Evolutionary conservation across 192 early-diverging fungal species (phyloP).

Genomic region (Diversispora eburnea): DNA sequence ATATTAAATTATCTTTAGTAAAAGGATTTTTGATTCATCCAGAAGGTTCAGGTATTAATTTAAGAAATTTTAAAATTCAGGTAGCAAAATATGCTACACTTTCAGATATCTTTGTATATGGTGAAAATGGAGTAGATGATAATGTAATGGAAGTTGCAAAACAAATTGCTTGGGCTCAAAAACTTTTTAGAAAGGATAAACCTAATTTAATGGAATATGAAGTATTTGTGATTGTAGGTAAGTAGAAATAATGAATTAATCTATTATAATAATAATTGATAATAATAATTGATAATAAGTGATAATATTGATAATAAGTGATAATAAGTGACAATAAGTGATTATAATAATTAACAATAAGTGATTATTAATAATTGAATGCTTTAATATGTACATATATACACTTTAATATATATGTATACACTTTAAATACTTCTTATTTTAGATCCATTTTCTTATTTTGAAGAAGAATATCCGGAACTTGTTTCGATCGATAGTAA

Average conservation of each 20-base stretch:
- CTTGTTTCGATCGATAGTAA: constrained; percentile 35
- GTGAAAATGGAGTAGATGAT: constrained; percentile 34
- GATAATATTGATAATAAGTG: neutral
- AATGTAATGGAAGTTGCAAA: constrained; percentile 37
- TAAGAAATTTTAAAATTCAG: constrained; percentile 55
- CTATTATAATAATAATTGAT: neutral
- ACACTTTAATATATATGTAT: constrained; percentile 9
- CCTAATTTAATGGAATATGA: constrained; percentile 37
- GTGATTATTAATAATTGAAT: neutral
- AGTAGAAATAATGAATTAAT: neutral
- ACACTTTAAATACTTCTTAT: neutral
- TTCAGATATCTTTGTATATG: constrained; percentile 49
- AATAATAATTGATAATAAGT: neutral
- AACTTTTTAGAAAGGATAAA: constrained; percentile 29
- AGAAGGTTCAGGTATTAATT: constrained; percentile 46
- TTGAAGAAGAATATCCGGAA: constrained; percentile 43
- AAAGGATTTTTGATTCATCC: constrained; percentile 31
- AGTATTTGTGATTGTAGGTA: constrained; percentile 49
- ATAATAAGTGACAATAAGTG: neutral
- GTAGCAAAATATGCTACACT: constrained; percentile 47
- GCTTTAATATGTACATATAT: neutral
- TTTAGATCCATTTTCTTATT: constrained; percentile 40
- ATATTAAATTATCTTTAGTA: neutral
- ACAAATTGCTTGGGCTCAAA: constrained; percentile 42
- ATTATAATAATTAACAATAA: neutral